A percentile compares a stretch with the other conserved stretches of the same genome.
Evolutionary conservation across 2,329 filamentous ascomycete species (phyloP).

Genomic region (Colletotrichum noveboracense): DNA sequence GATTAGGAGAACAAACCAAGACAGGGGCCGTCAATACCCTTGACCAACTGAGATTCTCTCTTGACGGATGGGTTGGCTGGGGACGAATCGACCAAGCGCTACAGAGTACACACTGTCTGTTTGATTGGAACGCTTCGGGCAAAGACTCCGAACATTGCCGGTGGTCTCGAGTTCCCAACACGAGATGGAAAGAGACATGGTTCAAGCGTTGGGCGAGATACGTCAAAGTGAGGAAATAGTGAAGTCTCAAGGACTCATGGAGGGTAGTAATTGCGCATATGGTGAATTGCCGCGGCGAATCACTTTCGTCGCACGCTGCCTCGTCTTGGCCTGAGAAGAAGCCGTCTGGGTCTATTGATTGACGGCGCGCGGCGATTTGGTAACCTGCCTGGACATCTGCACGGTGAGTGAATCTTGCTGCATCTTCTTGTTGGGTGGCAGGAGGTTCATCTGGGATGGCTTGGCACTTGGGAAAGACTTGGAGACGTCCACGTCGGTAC

Average conservation of each 20-base stretch:
- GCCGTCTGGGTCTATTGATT: background rate
- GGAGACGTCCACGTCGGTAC: background rate
- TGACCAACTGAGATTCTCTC: background rate
- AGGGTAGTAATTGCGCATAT: background rate
- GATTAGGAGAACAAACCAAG: background rate
- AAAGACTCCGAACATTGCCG: background rate
- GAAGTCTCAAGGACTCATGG: background rate
- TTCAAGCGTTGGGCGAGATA: background rate
- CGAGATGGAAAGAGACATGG: background rate
- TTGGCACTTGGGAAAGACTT: background rate
- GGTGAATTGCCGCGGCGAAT: constrained; percentile 1
- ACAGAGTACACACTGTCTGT: background rate
- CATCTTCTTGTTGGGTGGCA: background rate
- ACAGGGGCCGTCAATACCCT: background rate
- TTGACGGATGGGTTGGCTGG: background rate
- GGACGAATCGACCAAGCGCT: background rate
- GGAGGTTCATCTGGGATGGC: background rate
- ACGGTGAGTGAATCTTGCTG: background rate
- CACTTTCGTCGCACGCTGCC: background rate
- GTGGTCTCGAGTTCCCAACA: background rate
- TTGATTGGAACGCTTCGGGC: constrained; percentile 14
- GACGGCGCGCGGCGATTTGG: background rate
- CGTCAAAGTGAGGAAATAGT: constrained; percentile 10
- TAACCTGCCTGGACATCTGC: background rate
- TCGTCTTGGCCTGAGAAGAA: background rate